Conservation (phyloP, 441 rosid genomes). For the Cnidoscolus chayamansa region DNA sequence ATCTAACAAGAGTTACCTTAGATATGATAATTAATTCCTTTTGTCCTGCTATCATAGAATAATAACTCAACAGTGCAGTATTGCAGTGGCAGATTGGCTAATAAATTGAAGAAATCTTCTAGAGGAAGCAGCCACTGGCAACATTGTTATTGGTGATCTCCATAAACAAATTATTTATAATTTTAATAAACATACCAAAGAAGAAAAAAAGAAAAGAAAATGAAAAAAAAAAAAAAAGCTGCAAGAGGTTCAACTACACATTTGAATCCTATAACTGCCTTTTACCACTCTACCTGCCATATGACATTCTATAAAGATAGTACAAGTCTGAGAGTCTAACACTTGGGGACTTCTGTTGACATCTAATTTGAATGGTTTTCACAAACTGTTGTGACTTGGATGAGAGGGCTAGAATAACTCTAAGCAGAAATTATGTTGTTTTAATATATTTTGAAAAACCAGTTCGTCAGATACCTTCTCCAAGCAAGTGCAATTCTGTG, state of each 20-base stretch:
- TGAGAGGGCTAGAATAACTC: neutral
- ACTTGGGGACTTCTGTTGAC: neutral
- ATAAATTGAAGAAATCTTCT: neutral
- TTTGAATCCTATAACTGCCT: neutral
- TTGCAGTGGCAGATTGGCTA: neutral
- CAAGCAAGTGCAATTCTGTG: neutral
- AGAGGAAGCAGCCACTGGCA: neutral
- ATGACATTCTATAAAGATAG: neutral
- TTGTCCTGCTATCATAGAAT: neutral
- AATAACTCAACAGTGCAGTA: neutral
- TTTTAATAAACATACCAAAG: too few relatives aligned
- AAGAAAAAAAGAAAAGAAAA: too few relatives aligned
- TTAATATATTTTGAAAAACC: too few relatives aligned
- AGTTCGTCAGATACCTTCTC: too few relatives aligned
- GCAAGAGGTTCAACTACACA: neutral
- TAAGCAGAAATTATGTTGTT: too few relatives aligned
- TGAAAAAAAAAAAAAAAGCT: neutral
- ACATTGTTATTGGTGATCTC: neutral
- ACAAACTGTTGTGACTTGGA: neutral
- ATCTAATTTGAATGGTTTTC: neutral
- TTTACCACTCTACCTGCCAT: neutral
- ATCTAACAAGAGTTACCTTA: neutral
- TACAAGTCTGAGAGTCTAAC: neutral
- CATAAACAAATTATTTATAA: neutral
- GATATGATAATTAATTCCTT: neutral